Percentiles rank a stretch among this genome's conserved stretches.
These are phyloP conservation scores for Nosema granulosis DNA, from an alignment of 371 early-diverging fungal genomes.

Conservation along the genomic window DNA sequence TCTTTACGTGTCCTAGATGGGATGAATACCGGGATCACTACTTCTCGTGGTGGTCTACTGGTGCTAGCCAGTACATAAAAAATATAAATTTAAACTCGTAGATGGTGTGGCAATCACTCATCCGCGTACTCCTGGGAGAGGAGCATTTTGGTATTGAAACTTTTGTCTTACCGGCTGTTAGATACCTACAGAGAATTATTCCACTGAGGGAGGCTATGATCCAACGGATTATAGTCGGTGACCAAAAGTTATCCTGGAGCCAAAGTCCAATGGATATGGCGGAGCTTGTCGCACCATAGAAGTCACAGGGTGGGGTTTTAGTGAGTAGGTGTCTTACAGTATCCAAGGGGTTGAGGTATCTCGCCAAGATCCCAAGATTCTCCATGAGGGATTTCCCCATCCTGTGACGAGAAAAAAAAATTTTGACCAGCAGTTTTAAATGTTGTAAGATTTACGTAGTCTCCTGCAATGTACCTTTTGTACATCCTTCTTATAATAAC, in stretches of 20 bases:
- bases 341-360: too few species aligned
- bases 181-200: constrained; percentile 14
- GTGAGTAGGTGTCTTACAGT: constrained; percentile 13
- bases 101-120: constrained; percentile 9
- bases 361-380: too few species aligned
- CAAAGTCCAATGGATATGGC: constrained; percentile 12
- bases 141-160: background rate
- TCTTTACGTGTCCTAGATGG: constrained; percentile 93
- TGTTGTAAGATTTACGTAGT: constrained; percentile 97
- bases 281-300: constrained; percentile 16
- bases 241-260: constrained; percentile 11
- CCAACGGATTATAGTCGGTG: background rate
- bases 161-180: constrained; percentile 5
- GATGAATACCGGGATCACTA: constrained; percentile 93
- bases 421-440: constrained; percentile 84
- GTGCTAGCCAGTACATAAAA: constrained; percentile 18
- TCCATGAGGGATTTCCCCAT: too few species aligned
- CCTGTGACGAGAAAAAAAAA: too few species aligned
- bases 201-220: constrained; percentile 11
- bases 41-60: constrained; percentile 69
- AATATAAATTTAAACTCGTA: background rate
- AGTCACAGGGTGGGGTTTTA: constrained; percentile 15
- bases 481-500: too few species aligned
- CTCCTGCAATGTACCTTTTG: constrained; percentile 96
- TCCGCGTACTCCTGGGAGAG: constrained; percentile 19